phyloP scores from a whole-genome alignment of 2,329 filamentous ascomycete species.

The Tympanopsis confertula region DNA sequence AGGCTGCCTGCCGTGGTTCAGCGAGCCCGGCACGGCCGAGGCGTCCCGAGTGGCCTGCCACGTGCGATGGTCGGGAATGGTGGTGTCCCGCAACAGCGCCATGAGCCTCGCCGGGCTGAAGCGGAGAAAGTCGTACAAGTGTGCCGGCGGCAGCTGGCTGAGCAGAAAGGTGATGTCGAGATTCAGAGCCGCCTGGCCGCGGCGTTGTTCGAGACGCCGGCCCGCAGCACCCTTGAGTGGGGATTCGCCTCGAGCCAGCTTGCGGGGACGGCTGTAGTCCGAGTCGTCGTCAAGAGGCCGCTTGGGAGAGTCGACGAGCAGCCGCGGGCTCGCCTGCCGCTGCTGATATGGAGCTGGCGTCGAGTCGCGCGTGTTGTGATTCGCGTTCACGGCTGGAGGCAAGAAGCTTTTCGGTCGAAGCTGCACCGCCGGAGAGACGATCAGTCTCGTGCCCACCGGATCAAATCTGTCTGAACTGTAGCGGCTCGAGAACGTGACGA shows the following conservation, averaged over 20 bases:
- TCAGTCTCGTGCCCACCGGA: constrained; percentile 67
- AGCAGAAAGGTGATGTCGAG: constrained; percentile 58
- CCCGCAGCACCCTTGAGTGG: constrained; percentile 85
- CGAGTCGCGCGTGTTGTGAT: constrained; percentile 17
- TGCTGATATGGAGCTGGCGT: constrained; percentile 18
- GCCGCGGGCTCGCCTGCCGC: constrained; percentile 1
- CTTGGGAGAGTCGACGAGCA: constrained; percentile 37
- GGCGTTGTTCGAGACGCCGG: constrained; percentile 67
- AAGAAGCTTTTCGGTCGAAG: constrained; percentile 49
- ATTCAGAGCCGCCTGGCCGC: constrained; percentile 55
- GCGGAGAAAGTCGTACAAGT: constrained; percentile 58
- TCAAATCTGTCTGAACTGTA: constrained; percentile 68
- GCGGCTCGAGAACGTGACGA: constrained; percentile 65
- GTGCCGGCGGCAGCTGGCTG: constrained; percentile 62
- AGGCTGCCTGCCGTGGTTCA: no score
- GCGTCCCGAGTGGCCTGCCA: constrained; percentile 33
- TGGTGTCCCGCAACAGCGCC: constrained; percentile 56
- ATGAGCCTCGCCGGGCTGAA: constrained; percentile 65
- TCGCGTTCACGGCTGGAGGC: constrained; percentile 29
- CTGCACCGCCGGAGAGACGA: constrained; percentile 69
- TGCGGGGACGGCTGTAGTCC: constrained; percentile 64
- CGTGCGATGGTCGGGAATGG: constrained; percentile 47
- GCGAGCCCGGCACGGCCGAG: no score
- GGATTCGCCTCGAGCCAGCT: constrained; percentile 78
- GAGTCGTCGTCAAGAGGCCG: constrained; percentile 66